Conservation (phyloP, 768 basidiomycete genomes). For the Tephrocybe sp. region DNA sequence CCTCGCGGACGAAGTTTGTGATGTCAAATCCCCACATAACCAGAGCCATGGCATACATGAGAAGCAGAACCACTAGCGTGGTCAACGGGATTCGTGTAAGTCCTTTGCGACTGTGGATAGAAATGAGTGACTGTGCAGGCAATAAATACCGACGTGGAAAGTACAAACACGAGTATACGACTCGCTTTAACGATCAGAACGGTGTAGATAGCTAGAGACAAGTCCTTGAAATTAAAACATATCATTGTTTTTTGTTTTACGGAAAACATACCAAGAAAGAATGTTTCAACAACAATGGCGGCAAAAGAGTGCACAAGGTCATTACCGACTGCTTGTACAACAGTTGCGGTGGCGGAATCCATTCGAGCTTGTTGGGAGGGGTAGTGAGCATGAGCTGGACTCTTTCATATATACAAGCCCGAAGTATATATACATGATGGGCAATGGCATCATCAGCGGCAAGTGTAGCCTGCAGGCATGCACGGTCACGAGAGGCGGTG, state of each 20-base stretch:
- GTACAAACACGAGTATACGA: conserved; percentile 5
- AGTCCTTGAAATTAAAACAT: not conserved
- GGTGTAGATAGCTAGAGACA: conserved; percentile 5
- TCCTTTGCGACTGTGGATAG: conserved; percentile 7
- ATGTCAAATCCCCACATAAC: conserved; percentile 12
- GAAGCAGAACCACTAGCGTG: conserved; percentile 6
- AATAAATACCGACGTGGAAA: not conserved
- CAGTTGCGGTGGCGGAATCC: conserved; percentile 2
- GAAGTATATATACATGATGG: no score
- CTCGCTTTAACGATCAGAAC: conserved; percentile 9
- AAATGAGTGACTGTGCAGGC: not conserved
- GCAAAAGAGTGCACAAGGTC: conserved; percentile 6
- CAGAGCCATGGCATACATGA: conserved; percentile 13
- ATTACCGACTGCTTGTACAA: conserved; percentile 10
- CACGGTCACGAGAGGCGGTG: no score
- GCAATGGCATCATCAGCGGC: no score
- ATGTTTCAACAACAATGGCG: conserved; percentile 11
- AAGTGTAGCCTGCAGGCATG: no score
- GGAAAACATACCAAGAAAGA: conserved; percentile 8
- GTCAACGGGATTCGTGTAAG: conserved; percentile 6
- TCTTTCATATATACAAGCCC: not conserved
- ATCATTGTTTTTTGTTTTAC: not conserved
- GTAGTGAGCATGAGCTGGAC: no score
- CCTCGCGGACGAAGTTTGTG: conserved; percentile 7
- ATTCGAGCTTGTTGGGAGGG: not conserved